These are phyloP conservation scores for Colletotrichum sp. DNA, from an alignment of 2,329 filamentous ascomycete genomes.

Conservation along the genomic window DNA sequence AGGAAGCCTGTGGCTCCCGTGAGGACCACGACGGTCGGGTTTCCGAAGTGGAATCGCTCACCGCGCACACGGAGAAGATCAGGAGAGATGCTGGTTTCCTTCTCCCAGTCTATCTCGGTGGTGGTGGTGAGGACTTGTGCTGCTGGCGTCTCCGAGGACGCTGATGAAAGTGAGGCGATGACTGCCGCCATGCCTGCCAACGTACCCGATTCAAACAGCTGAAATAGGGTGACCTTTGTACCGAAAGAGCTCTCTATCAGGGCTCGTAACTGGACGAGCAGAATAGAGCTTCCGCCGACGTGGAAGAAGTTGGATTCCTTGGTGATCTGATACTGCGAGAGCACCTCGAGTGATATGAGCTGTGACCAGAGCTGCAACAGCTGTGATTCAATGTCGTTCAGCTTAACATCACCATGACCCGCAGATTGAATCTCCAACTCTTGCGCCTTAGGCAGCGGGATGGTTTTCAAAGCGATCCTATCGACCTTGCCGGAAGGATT, in stretches of 20 bases:
- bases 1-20: slow-evolving; percentile 44
- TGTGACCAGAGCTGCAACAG: neutral
- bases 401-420: neutral
- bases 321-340: neutral
- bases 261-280: slow-evolving; percentile 36
- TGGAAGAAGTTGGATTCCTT: slow-evolving; percentile 38
- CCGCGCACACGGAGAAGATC: neutral
- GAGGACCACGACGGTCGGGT: slow-evolving; percentile 27
- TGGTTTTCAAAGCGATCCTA: slow-evolving; percentile 26
- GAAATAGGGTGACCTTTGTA: slow-evolving; percentile 27
- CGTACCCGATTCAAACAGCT: slow-evolving; percentile 39
- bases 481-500: slow-evolving; percentile 37
- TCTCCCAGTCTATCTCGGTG: slow-evolving; percentile 38
- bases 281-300: slow-evolving; percentile 40
- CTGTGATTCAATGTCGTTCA: neutral
- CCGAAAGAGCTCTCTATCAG: slow-evolving; percentile 33
- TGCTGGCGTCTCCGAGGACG: neutral
- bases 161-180: neutral
- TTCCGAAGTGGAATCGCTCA: neutral
- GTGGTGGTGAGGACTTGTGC: neutral
- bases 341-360: neutral
- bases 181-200: slow-evolving; percentile 37
- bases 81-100: slow-evolving; percentile 27
- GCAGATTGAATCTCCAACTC: neutral
- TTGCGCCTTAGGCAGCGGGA: slow-evolving; percentile 25